These are phyloP conservation scores for Phyllosticta ampelicida DNA, from an alignment of 2,329 filamentous ascomycete species.

Conservation along the genomic window DNA sequence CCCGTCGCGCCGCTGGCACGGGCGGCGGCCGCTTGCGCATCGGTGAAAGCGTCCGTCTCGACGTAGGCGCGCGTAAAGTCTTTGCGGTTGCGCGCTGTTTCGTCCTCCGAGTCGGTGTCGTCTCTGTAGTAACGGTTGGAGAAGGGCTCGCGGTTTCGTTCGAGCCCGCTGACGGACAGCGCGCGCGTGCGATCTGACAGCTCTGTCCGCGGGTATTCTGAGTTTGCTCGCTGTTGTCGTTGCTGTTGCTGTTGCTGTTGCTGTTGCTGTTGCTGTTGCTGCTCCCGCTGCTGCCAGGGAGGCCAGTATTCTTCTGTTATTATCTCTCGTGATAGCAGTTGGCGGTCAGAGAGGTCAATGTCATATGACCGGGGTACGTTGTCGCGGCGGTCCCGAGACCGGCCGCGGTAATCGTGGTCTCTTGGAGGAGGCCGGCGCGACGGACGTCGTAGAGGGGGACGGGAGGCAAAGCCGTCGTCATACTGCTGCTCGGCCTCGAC, in stretches of 20 bases:
- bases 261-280: neutral
- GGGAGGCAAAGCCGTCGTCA: neutral
- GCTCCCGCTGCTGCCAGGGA: neutral
- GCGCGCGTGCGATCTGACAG: neutral
- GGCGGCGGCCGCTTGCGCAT: neutral
- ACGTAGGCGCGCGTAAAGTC: slow-evolving; percentile 8
- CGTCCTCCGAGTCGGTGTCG: slow-evolving; percentile 6
- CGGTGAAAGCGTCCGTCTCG: slow-evolving; percentile 7
- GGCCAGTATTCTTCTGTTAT: neutral
- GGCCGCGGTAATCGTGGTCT: neutral
- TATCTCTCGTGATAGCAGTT: neutral
- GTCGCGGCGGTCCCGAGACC: neutral
- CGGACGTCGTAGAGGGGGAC: neutral
- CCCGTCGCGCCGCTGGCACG: neutral
- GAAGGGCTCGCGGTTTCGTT: slow-evolving; percentile 4
- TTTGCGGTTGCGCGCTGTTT: slow-evolving; percentile 3
- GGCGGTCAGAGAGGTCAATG: neutral
- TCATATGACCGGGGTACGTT: neutral
- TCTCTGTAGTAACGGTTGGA: neutral
- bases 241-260: neutral
- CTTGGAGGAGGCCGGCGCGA: neutral
- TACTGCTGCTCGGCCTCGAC: neutral
- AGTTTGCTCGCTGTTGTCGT: neutral
- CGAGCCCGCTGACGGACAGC: slow-evolving; percentile 4
- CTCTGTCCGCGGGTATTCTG: neutral